phyloP scores from a whole-genome alignment of 768 basidiomycete genomes.

The Psilocybe tampanensis region DNA sequence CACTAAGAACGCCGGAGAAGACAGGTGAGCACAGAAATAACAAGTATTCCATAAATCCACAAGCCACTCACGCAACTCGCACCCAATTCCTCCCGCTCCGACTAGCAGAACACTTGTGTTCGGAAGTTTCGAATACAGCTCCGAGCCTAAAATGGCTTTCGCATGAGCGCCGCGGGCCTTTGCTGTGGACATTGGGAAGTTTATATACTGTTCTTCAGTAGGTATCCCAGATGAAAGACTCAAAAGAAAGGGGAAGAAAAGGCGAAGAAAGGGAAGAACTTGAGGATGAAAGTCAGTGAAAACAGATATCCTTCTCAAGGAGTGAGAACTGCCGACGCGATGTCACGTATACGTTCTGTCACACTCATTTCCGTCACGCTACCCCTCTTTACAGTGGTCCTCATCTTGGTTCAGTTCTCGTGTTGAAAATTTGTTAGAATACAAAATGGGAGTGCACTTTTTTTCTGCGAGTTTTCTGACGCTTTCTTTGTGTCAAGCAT shows the following conservation, averaged over 20 bases:
- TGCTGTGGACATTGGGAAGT: slow-evolving; percentile 45
- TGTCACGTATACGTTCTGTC: slow-evolving; percentile 31
- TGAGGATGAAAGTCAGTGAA: background rate
- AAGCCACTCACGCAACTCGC: slow-evolving; percentile 76
- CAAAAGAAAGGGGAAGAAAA: background rate
- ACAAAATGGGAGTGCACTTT: no score
- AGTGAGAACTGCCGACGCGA: slow-evolving; percentile 20
- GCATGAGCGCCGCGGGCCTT: slow-evolving; percentile 62
- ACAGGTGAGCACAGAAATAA: background rate
- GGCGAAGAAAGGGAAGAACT: background rate
- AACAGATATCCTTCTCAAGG: background rate
- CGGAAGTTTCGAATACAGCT: slow-evolving; percentile 61
- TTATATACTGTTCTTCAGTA: background rate
- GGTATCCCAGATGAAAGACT: background rate
- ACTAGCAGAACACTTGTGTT: slow-evolving; percentile 81
- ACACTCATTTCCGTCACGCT: slow-evolving; percentile 8
- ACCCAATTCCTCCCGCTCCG: slow-evolving; percentile 96
- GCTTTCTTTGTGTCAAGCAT: no score
- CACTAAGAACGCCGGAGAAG: slow-evolving; percentile 48
- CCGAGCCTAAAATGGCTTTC: slow-evolving; percentile 77
- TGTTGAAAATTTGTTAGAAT: no score
- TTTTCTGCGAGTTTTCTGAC: no score
- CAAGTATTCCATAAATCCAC: background rate
- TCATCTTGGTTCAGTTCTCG: no score
- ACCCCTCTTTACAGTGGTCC: no score